Base-by-base conservation (phyloP, 2,329 filamentous ascomycete genomes). In the Venturia effusa region DNA sequence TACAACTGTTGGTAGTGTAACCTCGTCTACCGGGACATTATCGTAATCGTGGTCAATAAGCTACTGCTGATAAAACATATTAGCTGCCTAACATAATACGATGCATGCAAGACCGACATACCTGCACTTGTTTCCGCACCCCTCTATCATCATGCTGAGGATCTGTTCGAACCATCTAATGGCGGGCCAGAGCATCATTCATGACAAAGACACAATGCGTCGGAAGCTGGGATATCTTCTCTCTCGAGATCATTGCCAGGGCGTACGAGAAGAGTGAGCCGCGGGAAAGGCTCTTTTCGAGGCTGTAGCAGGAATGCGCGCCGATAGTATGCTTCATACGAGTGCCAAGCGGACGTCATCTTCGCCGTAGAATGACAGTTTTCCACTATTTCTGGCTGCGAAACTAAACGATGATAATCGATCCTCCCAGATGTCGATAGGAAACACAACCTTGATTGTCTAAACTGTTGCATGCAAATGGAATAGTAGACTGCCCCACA, bases 381-480 rank as follows among this genome's bases (percentile, higher is more conserved):
- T 81, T 65, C 81, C 80, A 32, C 8, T 3, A 34, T 15, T 51
- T 8, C 87, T 87, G 59, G 90, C 80, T 4, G 84, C 85, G 64
- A 90, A 79, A 3, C 80, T 81, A 64, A 90, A 77, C 1, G 77
- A 76, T 0, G 88, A 88, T 1, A 89, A 76, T 41, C 84, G 71
- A 11, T 81, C 78, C 0, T 73, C 73, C 2, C 79, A 75, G 8
- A 81, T 80, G 39, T 71, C 74, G 15, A 76, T 78, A 0, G 88
- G 88, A 72, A 86, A 85, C 74, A 69, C 83, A 90, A 43, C 86
- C 87, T 71, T 88, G 85, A 63, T 83, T 79, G 3, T 71, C 68
- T 15, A 74, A 69, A 67, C 86, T 30, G 80, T 75, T 76, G 22
- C 45, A 51, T 51, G 45, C 22, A 17, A 51, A 13, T 51, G 22